phyloP scores from a whole-genome alignment of 768 basidiomycete species.

The Xanthoconium stramineum region DNA sequence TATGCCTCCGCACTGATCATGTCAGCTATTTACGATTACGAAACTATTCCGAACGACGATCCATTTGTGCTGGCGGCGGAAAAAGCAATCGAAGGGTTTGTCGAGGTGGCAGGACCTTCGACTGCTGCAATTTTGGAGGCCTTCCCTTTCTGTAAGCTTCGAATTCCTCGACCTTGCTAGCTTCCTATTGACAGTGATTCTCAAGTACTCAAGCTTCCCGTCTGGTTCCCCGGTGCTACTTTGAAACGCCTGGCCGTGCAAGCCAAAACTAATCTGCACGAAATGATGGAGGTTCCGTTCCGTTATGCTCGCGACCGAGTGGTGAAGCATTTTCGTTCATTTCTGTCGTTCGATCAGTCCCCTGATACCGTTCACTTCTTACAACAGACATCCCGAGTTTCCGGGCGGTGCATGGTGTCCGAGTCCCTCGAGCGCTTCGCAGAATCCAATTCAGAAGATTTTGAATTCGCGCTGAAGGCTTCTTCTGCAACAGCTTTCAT shows the following conservation, averaged over 20 bases:
- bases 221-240: conserved; percentile 37
- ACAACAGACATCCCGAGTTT: conserved; percentile 19
- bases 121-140: conserved; percentile 29
- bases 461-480: conserved; percentile 28
- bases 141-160: conserved; percentile 31
- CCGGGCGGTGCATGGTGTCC: conserved; percentile 29
- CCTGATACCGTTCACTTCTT: background rate
- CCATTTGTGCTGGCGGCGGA: conserved; percentile 30
- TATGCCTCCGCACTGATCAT: conserved; percentile 32
- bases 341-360: background rate
- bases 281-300: conserved; percentile 31
- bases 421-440: conserved; percentile 26
- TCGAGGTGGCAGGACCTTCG: conserved; percentile 23
- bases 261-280: conserved; percentile 27
- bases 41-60: conserved; percentile 26
- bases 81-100: conserved; percentile 25
- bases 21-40: conserved; percentile 34
- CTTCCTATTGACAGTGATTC: conserved; percentile 13
- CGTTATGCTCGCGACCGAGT: conserved; percentile 26
- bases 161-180: background rate
- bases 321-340: conserved; percentile 10
- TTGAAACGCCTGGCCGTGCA: conserved; percentile 29
- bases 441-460: conserved; percentile 15
- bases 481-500: conserved; percentile 34
- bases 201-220: conserved; percentile 29